Evolutionary conservation across 1,284 basidiomycete genomes (phyloP), one percentile per base, ranked within the genome.

Genomic region (Acaromyces ingoldii): DNA sequence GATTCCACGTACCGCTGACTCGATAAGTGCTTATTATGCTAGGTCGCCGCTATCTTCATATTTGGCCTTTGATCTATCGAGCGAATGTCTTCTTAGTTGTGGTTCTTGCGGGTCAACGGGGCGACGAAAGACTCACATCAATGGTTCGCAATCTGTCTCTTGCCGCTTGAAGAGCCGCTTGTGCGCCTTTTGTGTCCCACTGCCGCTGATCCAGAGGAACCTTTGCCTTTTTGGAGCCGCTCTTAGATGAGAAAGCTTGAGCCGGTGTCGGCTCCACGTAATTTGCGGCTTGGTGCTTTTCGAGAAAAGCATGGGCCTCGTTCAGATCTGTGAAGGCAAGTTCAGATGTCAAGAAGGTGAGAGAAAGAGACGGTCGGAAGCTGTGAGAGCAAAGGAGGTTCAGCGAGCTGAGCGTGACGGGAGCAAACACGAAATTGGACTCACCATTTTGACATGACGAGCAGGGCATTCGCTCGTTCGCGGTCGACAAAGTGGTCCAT

Each of bases 401-500:
- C 30, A 30, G 58, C 22, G 22, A 22, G 47, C 31, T 25, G 33
- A 26, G 17, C 24, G 0, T 22, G 28, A 33, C 46, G 34, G 17
- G 13, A 13, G 4, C 7, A 36, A 42, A 39, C n/a, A n/a, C n/a
- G n/a, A n/a, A n/a, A n/a, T n/a, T n/a, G n/a, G n/a, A 80, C 91
- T 72, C 65, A 93, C 91, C 88, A 87, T 82, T 88, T 92, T 33
- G 89, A 84, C 80, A 98, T 91, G 65, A 88, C 84, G 66, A 90
- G 83, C 53, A 99, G 78, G 1, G 91, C 91, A 57, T 85, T 84
- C 51, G 88, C 82, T 51, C 95, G 80, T 78, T 97, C 95, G 62
- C 95, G 83, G 71, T 87, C 85, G 64, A 96, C 87, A 76, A 98
- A 96, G 76, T 97, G 91, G 77, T 98, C 93, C 89, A 98, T 95